Conservation (phyloP, 768 basidiomycete species). For the Suillus clintonianus region DNA sequence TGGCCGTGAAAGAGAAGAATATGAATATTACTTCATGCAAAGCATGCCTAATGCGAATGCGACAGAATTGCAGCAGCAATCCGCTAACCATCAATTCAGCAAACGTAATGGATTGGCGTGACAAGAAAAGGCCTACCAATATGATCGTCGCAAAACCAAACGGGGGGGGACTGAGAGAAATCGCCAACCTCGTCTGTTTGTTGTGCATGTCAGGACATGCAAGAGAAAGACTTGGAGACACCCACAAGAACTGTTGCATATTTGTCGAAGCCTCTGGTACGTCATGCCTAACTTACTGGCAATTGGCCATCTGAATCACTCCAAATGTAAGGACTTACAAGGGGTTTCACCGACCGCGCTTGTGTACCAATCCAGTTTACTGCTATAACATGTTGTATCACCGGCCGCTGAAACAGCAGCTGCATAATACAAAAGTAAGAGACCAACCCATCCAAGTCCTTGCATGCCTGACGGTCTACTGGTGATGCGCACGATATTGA, state of each 20-base stretch:
- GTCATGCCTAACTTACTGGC: conserved; percentile 15
- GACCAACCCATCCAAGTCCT: not conserved
- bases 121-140: not conserved
- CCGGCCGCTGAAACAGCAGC: conserved; percentile 6
- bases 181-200: conserved; percentile 1
- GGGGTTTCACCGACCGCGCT: conserved; percentile 22
- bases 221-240: not conserved
- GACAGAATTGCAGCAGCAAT: conserved; percentile 26
- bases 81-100: not conserved
- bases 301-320: not conserved
- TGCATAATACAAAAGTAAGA: not conserved
- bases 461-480: not conserved
- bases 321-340: conserved; percentile 12
- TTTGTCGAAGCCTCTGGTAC: conserved; percentile 23
- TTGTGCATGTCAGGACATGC: not conserved
- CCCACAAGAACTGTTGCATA: conserved; percentile 19
- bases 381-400: conserved; percentile 15
- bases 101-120: not conserved
- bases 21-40: conserved; percentile 21
- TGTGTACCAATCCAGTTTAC: conserved; percentile 24
- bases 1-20: not conserved
- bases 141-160: conserved; percentile 3
- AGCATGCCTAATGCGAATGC: conserved; percentile 24
- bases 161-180: not conserved
- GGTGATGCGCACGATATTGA: not conserved